Evolutionary conservation across 208 protist species (phyloP).

Genomic region (Crithidia bombi): DNA sequence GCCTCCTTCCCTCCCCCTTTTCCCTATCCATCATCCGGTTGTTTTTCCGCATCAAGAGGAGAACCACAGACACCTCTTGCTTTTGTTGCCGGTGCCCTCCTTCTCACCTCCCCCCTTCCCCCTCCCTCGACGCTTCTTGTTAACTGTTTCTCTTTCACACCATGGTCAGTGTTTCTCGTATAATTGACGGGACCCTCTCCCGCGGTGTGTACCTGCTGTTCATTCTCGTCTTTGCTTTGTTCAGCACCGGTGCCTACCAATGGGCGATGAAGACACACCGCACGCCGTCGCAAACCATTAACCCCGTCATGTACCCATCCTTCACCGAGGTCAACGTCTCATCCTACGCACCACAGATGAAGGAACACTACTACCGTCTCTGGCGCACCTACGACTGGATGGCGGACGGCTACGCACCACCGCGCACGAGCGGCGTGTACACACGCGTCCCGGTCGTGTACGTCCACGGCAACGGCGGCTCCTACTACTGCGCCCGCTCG

Average conservation of each 20-base stretch:
- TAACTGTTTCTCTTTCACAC: neutral
- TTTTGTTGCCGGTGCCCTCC: too few species aligned
- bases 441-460: conserved; percentile 69
- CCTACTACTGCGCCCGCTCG: conserved; percentile 74
- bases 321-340: conserved; percentile 50
- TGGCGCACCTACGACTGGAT: conserved; percentile 73
- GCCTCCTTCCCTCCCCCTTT: too few species aligned
- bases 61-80: too few species aligned
- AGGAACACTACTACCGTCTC: conserved; percentile 58
- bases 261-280: conserved; percentile 54
- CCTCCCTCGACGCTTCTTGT: neutral
- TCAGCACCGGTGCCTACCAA: conserved; percentile 45
- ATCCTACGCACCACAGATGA: conserved; percentile 26
- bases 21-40: too few species aligned
- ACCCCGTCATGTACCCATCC: conserved; percentile 51
- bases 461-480: conserved; percentile 84
- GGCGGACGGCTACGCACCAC: conserved; percentile 51
- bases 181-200: conserved; percentile 3
- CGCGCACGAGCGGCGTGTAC: conserved; percentile 33
- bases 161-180: neutral
- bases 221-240: conserved; percentile 29
- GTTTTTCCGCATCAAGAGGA: too few species aligned
- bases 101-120: neutral
- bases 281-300: conserved; percentile 58
- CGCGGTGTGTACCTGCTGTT: conserved; percentile 34